Evolutionary conservation across 331 rosid species (phyloP).

Genomic region (Pyrus hybrid): DNA sequence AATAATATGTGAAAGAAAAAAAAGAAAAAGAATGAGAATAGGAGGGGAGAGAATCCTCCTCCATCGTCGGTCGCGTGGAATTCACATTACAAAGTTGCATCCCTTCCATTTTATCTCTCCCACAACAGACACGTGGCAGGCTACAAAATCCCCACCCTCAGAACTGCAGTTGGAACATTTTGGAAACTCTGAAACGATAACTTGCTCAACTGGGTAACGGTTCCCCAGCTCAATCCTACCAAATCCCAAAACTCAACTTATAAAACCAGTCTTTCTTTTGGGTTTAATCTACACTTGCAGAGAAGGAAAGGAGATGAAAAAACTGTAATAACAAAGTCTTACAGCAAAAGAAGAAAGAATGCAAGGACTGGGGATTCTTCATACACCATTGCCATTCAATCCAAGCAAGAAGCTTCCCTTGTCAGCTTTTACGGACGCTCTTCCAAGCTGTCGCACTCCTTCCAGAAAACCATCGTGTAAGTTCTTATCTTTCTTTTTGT

Average conservation of each 20-base stretch:
- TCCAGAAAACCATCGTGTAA: conserved; percentile 43
- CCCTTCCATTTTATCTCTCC: conserved; percentile 16
- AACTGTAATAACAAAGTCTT: conserved; percentile 26
- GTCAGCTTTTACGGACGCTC: conserved; percentile 38
- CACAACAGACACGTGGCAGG: conserved; percentile 33
- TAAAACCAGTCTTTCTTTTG: neutral
- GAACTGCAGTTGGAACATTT: neutral
- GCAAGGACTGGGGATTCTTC: conserved; percentile 58
- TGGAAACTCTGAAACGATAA: neutral
- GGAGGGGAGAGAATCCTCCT: too few species aligned
- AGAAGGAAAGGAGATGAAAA: conserved; percentile 24
- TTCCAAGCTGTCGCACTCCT: conserved; percentile 38
- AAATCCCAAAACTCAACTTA: conserved; percentile 2
- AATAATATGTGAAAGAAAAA: too few species aligned
- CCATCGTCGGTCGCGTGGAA: too few species aligned
- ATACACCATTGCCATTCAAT: conserved; percentile 40
- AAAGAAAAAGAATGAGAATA: too few species aligned
- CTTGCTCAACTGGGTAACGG: neutral
- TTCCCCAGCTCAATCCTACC: conserved; percentile 9
- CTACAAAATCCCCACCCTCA: neutral
- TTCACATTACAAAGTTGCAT: too few species aligned
- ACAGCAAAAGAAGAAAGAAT: conserved; percentile 18
- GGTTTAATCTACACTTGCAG: conserved; percentile 6
- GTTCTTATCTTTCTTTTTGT: neutral
- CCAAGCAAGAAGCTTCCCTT: conserved; percentile 68